phyloP scores from a whole-genome alignment of 2,329 filamentous ascomycete genomes.

The Scedosporium dehoogii region DNA sequence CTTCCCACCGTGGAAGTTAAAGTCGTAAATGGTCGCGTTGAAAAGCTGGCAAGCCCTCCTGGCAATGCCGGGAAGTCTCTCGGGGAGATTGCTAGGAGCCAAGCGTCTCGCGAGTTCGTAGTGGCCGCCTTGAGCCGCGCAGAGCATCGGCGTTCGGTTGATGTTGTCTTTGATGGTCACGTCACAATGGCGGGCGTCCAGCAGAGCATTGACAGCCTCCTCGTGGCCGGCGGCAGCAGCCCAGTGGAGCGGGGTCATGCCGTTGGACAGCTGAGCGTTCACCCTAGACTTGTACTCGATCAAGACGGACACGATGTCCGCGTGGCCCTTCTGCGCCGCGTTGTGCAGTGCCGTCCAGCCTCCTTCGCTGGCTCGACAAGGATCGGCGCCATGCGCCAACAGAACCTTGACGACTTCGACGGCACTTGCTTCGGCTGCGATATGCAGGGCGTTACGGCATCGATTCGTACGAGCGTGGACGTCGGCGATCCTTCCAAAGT shows the following conservation, averaged over 20 bases:
- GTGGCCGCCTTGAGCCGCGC: conserved; percentile 2
- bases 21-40: conserved; percentile 4
- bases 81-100: not conserved
- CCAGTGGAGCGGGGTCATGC: conserved; percentile 22
- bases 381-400: not conserved
- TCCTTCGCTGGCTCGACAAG: not conserved
- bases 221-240: conserved; percentile 19
- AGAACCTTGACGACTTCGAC: conserved; percentile 19
- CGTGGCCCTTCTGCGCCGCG: conserved; percentile 7
- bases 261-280: conserved; percentile 18
- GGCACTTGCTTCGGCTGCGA: conserved; percentile 20
- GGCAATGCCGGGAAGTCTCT: not conserved
- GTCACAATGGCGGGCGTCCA: not conserved
- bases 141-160: conserved; percentile 4
- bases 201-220: conserved; percentile 17
- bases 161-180: conserved; percentile 5
- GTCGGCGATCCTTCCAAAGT: conserved; percentile 17
- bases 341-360: conserved; percentile 7
- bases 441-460: conserved; percentile 21
- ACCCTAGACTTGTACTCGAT: conserved; percentile 19
- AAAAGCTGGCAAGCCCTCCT: not conserved
- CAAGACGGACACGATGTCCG: conserved; percentile 12
- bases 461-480: conserved; percentile 17
- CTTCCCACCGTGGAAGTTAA: conserved; percentile 4
- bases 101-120: not conserved